Percentiles rank a stretch among this genome's conserved stretches.
Conservation (phyloP, 257 asterid species). For the Plantago ovata region DNA sequence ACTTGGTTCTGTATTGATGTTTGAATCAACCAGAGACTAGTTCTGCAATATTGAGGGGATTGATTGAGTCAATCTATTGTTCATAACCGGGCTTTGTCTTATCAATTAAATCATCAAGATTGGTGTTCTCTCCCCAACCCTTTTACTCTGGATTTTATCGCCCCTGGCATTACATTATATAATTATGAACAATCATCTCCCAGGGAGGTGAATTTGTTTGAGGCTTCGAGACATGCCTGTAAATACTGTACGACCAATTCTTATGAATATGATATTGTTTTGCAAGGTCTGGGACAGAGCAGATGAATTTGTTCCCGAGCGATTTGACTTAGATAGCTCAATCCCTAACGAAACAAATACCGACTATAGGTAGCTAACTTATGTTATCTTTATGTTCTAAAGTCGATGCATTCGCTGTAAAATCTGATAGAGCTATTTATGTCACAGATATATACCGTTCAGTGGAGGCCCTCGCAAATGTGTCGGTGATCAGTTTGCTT, state of each 20-base stretch:
- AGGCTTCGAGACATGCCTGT: too few relatives aligned
- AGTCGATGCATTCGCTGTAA: not conserved
- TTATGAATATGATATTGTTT: slow-evolving; percentile 5
- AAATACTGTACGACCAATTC: not conserved
- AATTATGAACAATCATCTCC: too few relatives aligned
- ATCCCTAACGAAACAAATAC: slow-evolving; percentile 90
- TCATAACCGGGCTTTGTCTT: too few relatives aligned
- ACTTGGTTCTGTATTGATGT: too few relatives aligned
- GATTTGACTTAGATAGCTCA: slow-evolving; percentile 66
- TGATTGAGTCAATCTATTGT: too few relatives aligned
- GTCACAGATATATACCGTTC: slow-evolving; percentile 75
- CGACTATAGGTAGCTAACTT: slow-evolving; percentile 55
- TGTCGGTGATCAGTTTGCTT: slow-evolving; percentile 94
- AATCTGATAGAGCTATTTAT: slow-evolving; percentile 4
- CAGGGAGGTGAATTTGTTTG: too few relatives aligned
- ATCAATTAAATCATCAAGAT: too few relatives aligned
- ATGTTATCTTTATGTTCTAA: slow-evolving; percentile 5
- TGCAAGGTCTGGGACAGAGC: slow-evolving; percentile 90
- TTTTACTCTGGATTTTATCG: too few relatives aligned
- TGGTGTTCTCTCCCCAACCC: too few relatives aligned
- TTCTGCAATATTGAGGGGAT: too few relatives aligned
- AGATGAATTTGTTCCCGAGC: slow-evolving; percentile 81
- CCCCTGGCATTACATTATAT: too few relatives aligned
- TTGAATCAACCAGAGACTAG: too few relatives aligned
- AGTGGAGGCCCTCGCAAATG: slow-evolving; percentile 98